Conservation (phyloP, 306 rosid genomes). For the Vigna hirtella region DNA sequence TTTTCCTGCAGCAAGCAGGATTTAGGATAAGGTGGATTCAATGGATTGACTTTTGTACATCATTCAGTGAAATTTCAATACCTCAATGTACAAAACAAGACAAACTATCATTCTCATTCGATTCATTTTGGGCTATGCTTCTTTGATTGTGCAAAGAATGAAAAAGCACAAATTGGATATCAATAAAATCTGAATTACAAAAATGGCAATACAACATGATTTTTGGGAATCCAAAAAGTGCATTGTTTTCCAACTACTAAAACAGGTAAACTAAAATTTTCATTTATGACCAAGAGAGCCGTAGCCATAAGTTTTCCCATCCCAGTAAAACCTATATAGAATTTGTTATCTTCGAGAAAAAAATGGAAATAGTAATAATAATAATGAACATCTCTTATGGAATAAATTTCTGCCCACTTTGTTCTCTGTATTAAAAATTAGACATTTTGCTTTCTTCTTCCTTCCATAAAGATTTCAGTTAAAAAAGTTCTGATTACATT, state of each 20-base stretch:
- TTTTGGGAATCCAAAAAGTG: constrained; percentile 13
- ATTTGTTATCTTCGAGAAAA: constrained; percentile 3
- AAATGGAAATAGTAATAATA: background rate
- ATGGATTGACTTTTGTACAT: background rate
- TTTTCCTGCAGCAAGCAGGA: constrained; percentile 1
- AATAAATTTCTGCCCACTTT: constrained; percentile 12
- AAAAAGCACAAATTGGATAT: constrained; percentile 14
- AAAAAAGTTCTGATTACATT: background rate
- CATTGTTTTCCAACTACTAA: constrained; percentile 9
- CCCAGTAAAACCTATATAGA: background rate
- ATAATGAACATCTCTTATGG: background rate
- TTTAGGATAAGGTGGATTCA: constrained; percentile 19
- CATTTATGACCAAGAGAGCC: background rate
- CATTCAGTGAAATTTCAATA: background rate
- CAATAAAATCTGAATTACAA: constrained; percentile 14
- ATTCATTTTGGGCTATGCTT: constrained; percentile 3
- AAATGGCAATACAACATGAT: constrained; percentile 6
- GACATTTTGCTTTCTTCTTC: background rate
- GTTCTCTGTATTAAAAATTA: constrained; percentile 3
- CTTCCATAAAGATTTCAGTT: constrained; percentile 21
- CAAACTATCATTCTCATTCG: constrained; percentile 35
- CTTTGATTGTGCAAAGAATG: constrained; percentile 9
- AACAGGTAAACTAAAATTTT: background rate
- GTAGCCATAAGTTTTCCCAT: background rate
- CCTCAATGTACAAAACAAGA: constrained; percentile 21